A percentile compares a stretch with the other conserved stretches of the same genome.
These are phyloP conservation scores for Lepidium aucheri DNA, from an alignment of 345 rosid genomes.

Conservation along the genomic window DNA sequence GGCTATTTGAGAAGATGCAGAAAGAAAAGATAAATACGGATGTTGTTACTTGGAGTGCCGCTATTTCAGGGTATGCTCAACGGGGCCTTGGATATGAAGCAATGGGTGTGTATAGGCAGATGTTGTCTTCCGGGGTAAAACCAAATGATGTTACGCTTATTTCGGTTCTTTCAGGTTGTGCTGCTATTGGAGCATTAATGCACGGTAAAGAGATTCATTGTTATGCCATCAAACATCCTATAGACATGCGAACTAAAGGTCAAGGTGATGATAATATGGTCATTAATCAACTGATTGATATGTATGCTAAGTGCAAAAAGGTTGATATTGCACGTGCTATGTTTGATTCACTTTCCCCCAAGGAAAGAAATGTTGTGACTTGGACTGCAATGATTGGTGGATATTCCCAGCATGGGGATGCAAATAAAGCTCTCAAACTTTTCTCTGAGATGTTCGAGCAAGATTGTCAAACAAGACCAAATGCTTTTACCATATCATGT, in stretches of 20 bases:
- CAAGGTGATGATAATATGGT: slow-evolving; percentile 47
- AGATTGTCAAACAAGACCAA: slow-evolving; percentile 46
- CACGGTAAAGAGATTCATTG: slow-evolving; percentile 75
- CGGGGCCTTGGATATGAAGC: slow-evolving; percentile 63
- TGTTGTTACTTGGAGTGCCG: slow-evolving; percentile 87
- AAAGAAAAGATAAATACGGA: slow-evolving; percentile 47
- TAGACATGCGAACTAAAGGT: slow-evolving; percentile 28
- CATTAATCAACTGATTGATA: slow-evolving; percentile 63
- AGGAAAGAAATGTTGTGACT: slow-evolving; percentile 57
- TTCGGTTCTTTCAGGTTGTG: slow-evolving; percentile 81
- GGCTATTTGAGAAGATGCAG: slow-evolving; percentile 52
- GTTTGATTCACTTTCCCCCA: slow-evolving; percentile 41
- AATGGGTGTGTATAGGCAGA: slow-evolving; percentile 54
- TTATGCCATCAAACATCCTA: slow-evolving; percentile 48
- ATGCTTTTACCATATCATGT: slow-evolving; percentile 67
- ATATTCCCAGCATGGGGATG: slow-evolving; percentile 79
- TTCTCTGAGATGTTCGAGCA: slow-evolving; percentile 52
- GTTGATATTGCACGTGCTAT: slow-evolving; percentile 35
- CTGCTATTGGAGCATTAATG: slow-evolving; percentile 55
- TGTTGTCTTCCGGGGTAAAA: slow-evolving; percentile 41
- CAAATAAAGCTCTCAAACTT: slow-evolving; percentile 57
- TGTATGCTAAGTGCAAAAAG: slow-evolving; percentile 68
- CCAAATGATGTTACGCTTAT: slow-evolving; percentile 70
- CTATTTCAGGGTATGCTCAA: slow-evolving; percentile 82
- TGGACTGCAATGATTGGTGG: slow-evolving; percentile 90